Evolutionary conservation across 2,329 filamentous ascomycete genomes (phyloP), one percentile per base, ranked within the genome.

Genomic region (Cephalotrichum gorgonifer): DNA sequence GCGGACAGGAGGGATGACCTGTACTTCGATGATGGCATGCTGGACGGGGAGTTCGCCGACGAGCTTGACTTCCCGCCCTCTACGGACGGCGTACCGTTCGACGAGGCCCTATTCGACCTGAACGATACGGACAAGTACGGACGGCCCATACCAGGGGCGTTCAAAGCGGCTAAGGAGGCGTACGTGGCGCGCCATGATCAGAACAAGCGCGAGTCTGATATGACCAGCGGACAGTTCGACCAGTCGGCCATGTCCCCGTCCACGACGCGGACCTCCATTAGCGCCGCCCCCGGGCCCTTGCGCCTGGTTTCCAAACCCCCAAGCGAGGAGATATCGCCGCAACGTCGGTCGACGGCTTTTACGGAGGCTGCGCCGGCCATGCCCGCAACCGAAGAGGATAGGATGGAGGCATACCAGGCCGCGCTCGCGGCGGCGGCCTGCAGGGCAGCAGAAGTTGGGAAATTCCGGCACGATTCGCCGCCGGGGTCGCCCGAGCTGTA

Each of bases 371-470:
- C 26, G n/a, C 35, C 31, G 15, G 9, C 17, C 33, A 9, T 46
- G 15, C 43, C 47, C 4, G 38, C 49, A 35, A 38, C 44, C 11
- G 56, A 56, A 12, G 53, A 56, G 57, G 58, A 57, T 47, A 62
- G 58, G 26, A 66, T 70, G 50, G 80, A 81, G 39, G 84, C 80
- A 1, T 91, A 96, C 58, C 89, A 95, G 60, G 85, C 85, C 47
- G 88, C 89, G 1, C 73, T 97, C 4, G 88, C 88, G 2, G 83
- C 86, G 43, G 91, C 89, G 6, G 85, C 88, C 9, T 83, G 85
- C 53, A 76, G 84, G 60, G 88, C 89, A 6, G 85, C 81, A 22
- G 80, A 80, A 1, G 83, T 83, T 33, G 88, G 88, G 3, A 83
- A 86, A 50, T 91, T 95, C 56, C 72, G 78, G 15, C 76, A 87